Conservation (phyloP, 306 rosid genomes). For the Lathyrus oleraceus region DNA sequence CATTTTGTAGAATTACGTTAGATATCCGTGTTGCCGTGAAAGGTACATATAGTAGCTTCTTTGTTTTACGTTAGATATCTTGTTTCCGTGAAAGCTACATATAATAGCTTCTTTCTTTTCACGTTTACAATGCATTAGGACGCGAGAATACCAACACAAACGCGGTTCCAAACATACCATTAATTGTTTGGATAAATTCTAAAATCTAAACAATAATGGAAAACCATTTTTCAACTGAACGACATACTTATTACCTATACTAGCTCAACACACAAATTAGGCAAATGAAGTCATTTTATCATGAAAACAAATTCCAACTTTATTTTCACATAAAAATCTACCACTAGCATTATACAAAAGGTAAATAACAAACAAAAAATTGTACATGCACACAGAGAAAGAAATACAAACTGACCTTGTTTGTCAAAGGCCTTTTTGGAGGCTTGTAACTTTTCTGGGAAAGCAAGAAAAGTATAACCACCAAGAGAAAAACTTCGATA, state of each 20-base stretch:
- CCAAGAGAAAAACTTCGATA: constrained; percentile 75
- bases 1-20: too few relatives aligned
- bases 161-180: too few relatives aligned
- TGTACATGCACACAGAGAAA: background rate
- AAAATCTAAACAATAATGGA: constrained; percentile 24
- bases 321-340: constrained; percentile 2
- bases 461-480: constrained; percentile 82
- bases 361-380: background rate
- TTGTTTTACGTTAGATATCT: too few relatives aligned
- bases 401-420: constrained; percentile 60
- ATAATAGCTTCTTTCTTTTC: too few relatives aligned
- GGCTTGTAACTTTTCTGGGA: constrained; percentile 98
- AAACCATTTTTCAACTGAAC: background rate
- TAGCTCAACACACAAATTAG: background rate
- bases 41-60: too few relatives aligned
- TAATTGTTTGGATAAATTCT: background rate
- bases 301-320: background rate
- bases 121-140: too few relatives aligned
- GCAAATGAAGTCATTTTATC: constrained; percentile 23
- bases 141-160: too few relatives aligned
- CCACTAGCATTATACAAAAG: background rate
- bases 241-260: constrained; percentile 6
- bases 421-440: constrained; percentile 84
- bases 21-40: too few relatives aligned
- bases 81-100: too few relatives aligned